phyloP scores from a whole-genome alignment of 176 grass and related monocot species.

The Cenchrus americanus region DNA sequence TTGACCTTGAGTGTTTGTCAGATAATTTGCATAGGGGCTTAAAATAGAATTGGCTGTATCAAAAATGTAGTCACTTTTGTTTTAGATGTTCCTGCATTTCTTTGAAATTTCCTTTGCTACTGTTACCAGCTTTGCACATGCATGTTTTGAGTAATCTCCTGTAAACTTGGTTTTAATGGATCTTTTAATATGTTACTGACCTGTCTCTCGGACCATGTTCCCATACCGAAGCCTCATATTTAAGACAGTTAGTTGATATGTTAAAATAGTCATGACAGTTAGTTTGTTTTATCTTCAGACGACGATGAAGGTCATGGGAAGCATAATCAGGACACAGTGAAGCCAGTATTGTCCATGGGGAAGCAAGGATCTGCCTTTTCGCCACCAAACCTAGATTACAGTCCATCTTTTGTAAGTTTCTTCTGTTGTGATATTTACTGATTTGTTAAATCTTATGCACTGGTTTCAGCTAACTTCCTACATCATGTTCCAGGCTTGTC shows the following conservation, averaged over 20 bases:
- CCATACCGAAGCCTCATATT: conserved; percentile 11
- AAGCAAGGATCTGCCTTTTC: conserved; percentile 48
- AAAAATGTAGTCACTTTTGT: conserved; percentile 7
- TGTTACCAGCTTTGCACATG: conserved; percentile 1
- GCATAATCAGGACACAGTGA: conserved; percentile 24
- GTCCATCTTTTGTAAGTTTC: conserved; percentile 66
- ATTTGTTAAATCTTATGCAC: conserved; percentile 25
- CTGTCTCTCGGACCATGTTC: conserved; percentile 13
- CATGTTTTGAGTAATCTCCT: conserved; percentile 9
- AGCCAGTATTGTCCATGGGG: conserved; percentile 44
- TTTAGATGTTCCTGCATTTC: conserved; percentile 8
- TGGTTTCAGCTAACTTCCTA: conserved; percentile 31
- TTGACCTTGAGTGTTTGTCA: conserved; percentile 9
- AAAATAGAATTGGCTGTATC: background rate
- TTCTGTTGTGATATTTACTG: background rate
- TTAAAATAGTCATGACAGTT: conserved; percentile 19
- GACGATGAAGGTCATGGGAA: conserved; percentile 50
- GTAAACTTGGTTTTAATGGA: background rate
- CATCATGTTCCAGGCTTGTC: conserved; percentile 48
- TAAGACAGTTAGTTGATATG: background rate
- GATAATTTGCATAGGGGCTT: background rate
- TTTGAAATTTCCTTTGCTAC: background rate
- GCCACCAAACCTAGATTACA: conserved; percentile 45
- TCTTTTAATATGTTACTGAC: background rate
- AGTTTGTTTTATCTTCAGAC: conserved; percentile 43